A percentile compares a stretch with the other conserved stretches of the same genome.
Evolutionary conservation across 2,329 filamentous ascomycete species (phyloP).

Genomic region (Fusarium sp.): DNA sequence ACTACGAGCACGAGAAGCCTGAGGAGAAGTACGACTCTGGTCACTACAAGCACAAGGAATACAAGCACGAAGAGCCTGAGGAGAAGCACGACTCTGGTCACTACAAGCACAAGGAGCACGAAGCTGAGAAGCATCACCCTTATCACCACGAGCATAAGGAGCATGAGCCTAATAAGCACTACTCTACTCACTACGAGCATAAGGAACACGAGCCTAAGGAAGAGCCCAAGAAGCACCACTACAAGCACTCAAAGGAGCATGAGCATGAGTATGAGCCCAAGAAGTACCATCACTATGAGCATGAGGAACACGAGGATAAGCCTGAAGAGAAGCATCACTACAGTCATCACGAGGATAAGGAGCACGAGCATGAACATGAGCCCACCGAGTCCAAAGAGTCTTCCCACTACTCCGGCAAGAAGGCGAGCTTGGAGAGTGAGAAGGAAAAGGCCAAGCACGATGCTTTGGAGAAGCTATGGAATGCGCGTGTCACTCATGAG

Average conservation of each 20-base stretch:
- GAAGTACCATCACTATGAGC: neutral
- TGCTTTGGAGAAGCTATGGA: constrained; percentile 8
- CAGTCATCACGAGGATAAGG: neutral
- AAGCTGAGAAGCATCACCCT: neutral
- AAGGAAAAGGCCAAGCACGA: neutral
- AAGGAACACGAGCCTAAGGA: neutral
- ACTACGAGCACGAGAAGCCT: neutral
- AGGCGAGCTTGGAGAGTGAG: neutral
- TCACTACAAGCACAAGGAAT: neutral
- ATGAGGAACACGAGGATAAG: neutral
- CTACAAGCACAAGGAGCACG: neutral
- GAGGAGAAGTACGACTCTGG: neutral
- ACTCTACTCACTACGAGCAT: neutral
- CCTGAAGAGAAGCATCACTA: neutral
- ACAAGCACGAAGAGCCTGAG: neutral
- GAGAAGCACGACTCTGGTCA: neutral
- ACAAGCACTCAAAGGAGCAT: neutral
- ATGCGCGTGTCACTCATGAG: constrained; percentile 1
- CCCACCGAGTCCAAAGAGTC: neutral
- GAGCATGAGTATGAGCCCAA: neutral
- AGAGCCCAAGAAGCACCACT: neutral
- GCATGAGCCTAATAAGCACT: neutral
- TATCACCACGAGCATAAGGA: neutral
- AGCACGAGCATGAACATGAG: neutral
- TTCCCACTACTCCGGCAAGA: neutral